These are phyloP conservation scores for Scutellaria galericulata DNA, from an alignment of 257 asterid genomes.

Conservation along the genomic window DNA sequence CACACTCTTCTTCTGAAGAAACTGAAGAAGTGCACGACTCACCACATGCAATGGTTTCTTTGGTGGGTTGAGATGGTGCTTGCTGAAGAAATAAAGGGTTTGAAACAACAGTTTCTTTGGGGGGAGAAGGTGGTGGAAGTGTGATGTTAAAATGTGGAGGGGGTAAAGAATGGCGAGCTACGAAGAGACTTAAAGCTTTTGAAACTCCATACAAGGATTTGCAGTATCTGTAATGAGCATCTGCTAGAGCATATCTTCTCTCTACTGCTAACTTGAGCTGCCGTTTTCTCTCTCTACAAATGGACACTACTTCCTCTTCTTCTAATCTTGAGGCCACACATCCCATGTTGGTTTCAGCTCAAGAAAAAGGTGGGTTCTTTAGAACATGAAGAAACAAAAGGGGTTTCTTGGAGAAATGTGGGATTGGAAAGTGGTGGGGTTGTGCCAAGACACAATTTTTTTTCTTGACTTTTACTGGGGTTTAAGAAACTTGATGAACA, in stretches of 20 bases:
- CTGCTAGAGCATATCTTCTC: conserved; percentile 78
- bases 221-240: conserved; percentile 80
- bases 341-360: conserved; percentile 61
- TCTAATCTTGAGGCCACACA: conserved; percentile 81
- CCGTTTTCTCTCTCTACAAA: conserved; percentile 80
- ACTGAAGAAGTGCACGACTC: conserved; percentile 51
- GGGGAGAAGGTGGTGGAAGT: conserved; percentile 60
- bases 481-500: conserved; percentile 34
- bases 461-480: conserved; percentile 20
- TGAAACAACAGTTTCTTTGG: conserved; percentile 62
- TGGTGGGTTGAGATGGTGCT: conserved; percentile 61
- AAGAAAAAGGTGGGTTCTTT: not conserved
- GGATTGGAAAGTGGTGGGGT: conserved; percentile 43
- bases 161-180: conserved; percentile 77
- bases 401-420: conserved; percentile 50
- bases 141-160: conserved; percentile 64
- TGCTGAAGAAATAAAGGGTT: conserved; percentile 88
- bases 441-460: conserved; percentile 41
- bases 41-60: conserved; percentile 55
- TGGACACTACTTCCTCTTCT: conserved; percentile 81
- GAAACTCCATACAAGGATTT: conserved; percentile 82
- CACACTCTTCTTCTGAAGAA: conserved; percentile 51
- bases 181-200: conserved; percentile 77
- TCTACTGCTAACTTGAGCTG: conserved; percentile 81
- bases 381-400: conserved; percentile 35